phyloP scores from a whole-genome alignment of 164 flowering plant species.

The Annona squamosa region DNA sequence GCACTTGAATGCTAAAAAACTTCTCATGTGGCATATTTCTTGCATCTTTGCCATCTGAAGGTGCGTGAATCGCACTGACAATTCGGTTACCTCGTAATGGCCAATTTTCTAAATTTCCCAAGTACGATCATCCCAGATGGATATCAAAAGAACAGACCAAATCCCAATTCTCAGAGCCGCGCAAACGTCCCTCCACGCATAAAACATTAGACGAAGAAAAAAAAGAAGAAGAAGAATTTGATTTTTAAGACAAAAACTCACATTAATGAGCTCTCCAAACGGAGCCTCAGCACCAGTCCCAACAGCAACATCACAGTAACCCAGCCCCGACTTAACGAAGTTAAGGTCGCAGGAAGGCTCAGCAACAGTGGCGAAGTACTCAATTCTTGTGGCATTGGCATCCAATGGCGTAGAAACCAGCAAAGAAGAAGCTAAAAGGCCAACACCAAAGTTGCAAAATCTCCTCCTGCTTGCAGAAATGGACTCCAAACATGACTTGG shows the following conservation, averaged over 20 bases:
- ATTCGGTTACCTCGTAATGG: too few relatives aligned
- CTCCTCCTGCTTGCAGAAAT: constrained; percentile 22
- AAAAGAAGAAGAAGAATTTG: not conserved
- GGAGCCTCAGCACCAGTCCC: constrained; percentile 69
- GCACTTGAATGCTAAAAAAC: not conserved
- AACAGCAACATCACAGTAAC: constrained; percentile 59
- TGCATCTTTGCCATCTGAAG: not conserved
- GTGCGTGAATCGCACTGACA: not conserved
- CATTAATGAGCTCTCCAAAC: constrained; percentile 67
- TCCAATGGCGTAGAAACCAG: constrained; percentile 42
- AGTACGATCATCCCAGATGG: too few relatives aligned
- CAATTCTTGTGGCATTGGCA: constrained; percentile 76
- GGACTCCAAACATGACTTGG: constrained; percentile 12
- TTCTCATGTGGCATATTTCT: not conserved
- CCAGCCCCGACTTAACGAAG: constrained; percentile 65
- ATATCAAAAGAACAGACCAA: too few relatives aligned
- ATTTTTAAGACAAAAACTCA: constrained; percentile 21
- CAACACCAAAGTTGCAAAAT: constrained; percentile 38
- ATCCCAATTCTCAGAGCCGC: not conserved
- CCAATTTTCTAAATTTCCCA: too few relatives aligned
- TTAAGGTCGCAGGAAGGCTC: constrained; percentile 72
- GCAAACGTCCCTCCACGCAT: not conserved
- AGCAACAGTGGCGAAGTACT: constrained; percentile 53
- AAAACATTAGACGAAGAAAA: too few relatives aligned
- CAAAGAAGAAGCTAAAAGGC: constrained; percentile 54